These are phyloP conservation scores for Boletales sp. DNA, from an alignment of 768 basidiomycete genomes.

Conservation along the genomic window DNA sequence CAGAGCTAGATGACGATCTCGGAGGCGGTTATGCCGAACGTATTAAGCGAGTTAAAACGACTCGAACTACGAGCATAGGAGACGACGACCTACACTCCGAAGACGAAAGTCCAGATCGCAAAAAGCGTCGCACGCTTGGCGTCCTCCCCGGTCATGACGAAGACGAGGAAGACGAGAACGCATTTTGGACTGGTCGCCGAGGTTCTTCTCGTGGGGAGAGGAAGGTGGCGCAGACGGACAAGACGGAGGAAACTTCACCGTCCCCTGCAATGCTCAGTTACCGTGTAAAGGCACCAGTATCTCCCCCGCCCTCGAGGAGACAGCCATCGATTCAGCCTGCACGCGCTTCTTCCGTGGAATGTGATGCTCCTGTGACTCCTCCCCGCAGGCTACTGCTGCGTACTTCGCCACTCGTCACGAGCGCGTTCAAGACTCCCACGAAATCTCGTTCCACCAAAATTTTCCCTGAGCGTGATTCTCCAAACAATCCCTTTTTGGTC, in stretches of 20 bases:
- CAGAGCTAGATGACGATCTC: conserved; percentile 26
- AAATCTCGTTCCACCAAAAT: conserved; percentile 36
- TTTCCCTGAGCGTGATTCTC: conserved; percentile 53
- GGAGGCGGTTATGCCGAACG: conserved; percentile 9
- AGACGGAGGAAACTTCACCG: conserved; percentile 23
- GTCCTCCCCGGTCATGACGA: conserved; percentile 41
- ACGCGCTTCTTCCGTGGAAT: conserved; percentile 26
- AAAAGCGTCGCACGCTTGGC: conserved; percentile 38
- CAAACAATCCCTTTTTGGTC: conserved; percentile 67
- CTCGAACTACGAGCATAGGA: conserved; percentile 11
- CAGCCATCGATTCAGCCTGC: conserved; percentile 31
- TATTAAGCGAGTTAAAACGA: conserved; percentile 14
- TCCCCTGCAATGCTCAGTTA: conserved; percentile 35
- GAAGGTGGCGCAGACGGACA: conserved; percentile 1
- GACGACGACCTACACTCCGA: conserved; percentile 19
- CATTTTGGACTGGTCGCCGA: conserved; percentile 23
- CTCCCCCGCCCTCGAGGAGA: conserved; percentile 65
- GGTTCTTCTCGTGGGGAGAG: conserved; percentile 12
- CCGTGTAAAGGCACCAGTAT: conserved; percentile 46
- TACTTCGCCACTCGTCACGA: conserved; percentile 12
- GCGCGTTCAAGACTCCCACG: conserved; percentile 35
- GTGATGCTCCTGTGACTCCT: conserved; percentile 22
- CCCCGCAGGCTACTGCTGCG: conserved; percentile 22
- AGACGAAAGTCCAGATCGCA: conserved; percentile 22
- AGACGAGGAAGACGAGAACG: conserved; percentile 50